Evolutionary conservation across 345 rosid species (phyloP).

Genomic region (Pugionium dolabratum): DNA sequence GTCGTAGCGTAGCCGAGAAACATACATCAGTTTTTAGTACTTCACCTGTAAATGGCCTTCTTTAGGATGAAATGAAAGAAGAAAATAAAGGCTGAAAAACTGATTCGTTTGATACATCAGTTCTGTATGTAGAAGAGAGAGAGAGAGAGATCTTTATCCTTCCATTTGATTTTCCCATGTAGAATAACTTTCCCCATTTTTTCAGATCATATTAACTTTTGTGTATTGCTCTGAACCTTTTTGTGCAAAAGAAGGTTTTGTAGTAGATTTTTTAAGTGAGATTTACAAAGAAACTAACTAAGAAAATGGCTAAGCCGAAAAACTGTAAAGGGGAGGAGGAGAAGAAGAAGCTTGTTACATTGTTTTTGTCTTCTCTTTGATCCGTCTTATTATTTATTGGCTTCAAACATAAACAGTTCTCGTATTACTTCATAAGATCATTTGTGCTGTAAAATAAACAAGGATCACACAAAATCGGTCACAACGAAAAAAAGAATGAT

Average conservation of each 20-base stretch:
- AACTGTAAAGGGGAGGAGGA: slow-evolving; percentile 23
- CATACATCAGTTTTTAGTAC: slow-evolving; percentile 59
- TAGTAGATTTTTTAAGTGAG: neutral
- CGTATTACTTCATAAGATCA: slow-evolving; percentile 29
- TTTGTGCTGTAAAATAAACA: slow-evolving; percentile 33
- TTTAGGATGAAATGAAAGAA: slow-evolving; percentile 41
- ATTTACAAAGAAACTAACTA: slow-evolving; percentile 36
- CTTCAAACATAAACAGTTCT: slow-evolving; percentile 28
- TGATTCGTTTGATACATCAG: slow-evolving; percentile 35
- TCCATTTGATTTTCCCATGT: slow-evolving; percentile 20
- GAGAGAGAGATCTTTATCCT: slow-evolving; percentile 8
- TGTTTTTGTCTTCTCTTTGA: slow-evolving; percentile 32
- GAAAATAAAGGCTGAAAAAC: neutral
- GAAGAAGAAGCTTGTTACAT: slow-evolving; percentile 39
- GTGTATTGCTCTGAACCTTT: slow-evolving; percentile 31
- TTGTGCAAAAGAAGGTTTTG: slow-evolving; percentile 30
- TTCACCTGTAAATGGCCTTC: slow-evolving; percentile 80
- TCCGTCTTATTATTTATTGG: slow-evolving; percentile 32
- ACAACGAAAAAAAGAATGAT: neutral
- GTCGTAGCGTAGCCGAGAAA: slow-evolving; percentile 43
- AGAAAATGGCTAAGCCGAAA: slow-evolving; percentile 26
- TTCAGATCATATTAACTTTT: slow-evolving; percentile 30
- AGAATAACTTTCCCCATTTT: slow-evolving; percentile 25
- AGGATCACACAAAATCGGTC: slow-evolving; percentile 17
- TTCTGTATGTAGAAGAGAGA: slow-evolving; percentile 50